A percentile compares a stretch with the other conserved stretches of the same genome.
These are phyloP conservation scores for Thuja plicata DNA, from an alignment of 83 land plant species.

Conservation along the genomic window DNA sequence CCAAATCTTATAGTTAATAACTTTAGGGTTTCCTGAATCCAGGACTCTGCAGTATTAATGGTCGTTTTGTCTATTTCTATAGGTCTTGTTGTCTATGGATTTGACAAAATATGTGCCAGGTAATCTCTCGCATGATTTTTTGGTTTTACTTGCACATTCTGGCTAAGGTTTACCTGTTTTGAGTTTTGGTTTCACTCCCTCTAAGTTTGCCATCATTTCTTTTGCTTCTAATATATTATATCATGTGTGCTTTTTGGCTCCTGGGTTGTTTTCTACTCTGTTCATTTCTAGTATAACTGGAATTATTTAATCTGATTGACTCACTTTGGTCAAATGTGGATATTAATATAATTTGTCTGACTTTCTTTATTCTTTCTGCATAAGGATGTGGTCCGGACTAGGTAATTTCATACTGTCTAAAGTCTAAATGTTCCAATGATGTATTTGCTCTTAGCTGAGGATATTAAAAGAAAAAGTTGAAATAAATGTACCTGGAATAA, in stretches of 20 bases:
- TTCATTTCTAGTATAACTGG: not conserved
- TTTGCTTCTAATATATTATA: not conserved
- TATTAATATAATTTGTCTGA: too few species aligned
- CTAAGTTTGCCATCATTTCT: not conserved
- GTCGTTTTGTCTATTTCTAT: not conserved
- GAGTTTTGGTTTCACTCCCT: not conserved
- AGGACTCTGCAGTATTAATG: not conserved
- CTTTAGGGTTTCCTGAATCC: not conserved
- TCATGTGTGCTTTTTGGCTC: not conserved
- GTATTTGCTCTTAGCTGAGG: not conserved
- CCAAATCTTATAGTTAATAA: constrained; percentile 3
- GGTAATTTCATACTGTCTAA: not conserved
- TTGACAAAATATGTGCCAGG: constrained; percentile 67
- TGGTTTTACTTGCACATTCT: constrained; percentile 1
- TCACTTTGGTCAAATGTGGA: not conserved
- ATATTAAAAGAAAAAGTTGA: not conserved
- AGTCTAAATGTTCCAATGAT: not conserved
- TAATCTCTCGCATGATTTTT: not conserved
- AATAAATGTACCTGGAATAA: not conserved
- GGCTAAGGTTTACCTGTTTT: not conserved
- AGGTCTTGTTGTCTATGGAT: constrained; percentile 37
- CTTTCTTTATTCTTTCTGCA: not conserved
- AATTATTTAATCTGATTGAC: not conserved
- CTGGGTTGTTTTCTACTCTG: not conserved
- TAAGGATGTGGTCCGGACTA: not conserved